Evolutionary conservation across 768 basidiomycete species (phyloP).

Genomic region (Macrolepiota fuliginosa): DNA sequence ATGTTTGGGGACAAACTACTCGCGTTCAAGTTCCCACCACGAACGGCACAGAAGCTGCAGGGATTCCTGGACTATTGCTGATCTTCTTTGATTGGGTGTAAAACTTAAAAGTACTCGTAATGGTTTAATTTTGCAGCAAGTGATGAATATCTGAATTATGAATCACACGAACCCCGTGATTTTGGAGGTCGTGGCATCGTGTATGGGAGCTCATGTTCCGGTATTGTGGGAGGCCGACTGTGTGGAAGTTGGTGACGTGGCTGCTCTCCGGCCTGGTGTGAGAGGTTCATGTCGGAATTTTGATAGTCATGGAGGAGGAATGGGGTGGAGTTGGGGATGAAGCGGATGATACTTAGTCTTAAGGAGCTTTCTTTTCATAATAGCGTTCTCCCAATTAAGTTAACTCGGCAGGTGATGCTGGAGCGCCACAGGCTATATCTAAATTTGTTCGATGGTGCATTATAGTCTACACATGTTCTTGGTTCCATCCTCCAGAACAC

Average conservation of each 20-base stretch:
- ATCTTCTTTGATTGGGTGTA: conserved; percentile 1
- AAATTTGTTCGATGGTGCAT: not conserved
- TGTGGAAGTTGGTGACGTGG: no score
- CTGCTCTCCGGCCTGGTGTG: no score
- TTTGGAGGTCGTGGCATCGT: not conserved
- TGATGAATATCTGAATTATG: not conserved
- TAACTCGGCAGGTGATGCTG: not conserved
- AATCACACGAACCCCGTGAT: no score
- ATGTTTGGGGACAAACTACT: conserved; percentile 74
- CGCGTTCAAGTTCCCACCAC: conserved; percentile 79
- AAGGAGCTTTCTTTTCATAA: not conserved
- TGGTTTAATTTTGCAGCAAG: not conserved
- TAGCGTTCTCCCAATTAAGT: not conserved
- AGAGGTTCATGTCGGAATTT: not conserved
- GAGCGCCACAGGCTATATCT: not conserved
- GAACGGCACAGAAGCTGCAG: conserved; percentile 64
- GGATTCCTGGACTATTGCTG: conserved; percentile 65
- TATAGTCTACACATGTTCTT: not conserved
- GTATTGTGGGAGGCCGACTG: not conserved
- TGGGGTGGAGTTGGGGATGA: not conserved
- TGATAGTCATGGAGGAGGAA: not conserved
- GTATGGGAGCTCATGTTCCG: not conserved
- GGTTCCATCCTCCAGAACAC: not conserved
- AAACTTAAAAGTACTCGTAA: conserved; percentile 5
- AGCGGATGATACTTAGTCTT: not conserved